Evolutionary conservation across 164 flowering plant genomes (phyloP).

Genomic region (Kalanchoe fedtschenkoi): DNA sequence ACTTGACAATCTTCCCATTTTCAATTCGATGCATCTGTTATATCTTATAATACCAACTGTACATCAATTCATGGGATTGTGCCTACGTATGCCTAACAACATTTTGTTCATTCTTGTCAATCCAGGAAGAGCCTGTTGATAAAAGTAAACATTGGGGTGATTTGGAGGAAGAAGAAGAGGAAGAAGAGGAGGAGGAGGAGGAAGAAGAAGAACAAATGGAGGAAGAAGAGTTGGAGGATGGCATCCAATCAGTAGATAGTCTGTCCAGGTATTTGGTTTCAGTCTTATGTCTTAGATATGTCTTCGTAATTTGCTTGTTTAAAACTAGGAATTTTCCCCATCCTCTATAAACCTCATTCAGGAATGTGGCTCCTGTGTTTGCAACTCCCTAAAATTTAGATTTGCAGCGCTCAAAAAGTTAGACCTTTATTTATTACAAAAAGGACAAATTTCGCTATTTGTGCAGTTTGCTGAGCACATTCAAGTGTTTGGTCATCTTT

Average conservation of each 20-base stretch:
- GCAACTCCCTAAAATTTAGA: background rate
- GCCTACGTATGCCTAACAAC: background rate
- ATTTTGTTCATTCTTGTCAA: background rate
- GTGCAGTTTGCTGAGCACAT: too few species aligned
- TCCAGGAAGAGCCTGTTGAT: conserved; percentile 95
- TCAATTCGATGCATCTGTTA: background rate
- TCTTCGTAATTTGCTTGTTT: too few species aligned
- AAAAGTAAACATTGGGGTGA: conserved; percentile 99
- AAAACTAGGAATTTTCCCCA: background rate
- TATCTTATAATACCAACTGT: background rate
- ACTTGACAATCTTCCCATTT: background rate
- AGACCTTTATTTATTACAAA: too few species aligned
- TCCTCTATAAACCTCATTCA: background rate
- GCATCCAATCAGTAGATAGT: conserved; percentile 88
- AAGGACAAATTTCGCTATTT: too few species aligned
- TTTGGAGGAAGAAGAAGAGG: conserved; percentile 81
- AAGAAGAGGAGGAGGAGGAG: conserved; percentile 79
- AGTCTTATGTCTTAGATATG: background rate
- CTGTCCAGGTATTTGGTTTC: conserved; percentile 56
- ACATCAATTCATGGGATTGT: background rate
- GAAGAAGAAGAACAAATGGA: conserved; percentile 69
- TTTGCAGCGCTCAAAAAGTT: too few species aligned
- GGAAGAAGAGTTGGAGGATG: conserved; percentile 78
- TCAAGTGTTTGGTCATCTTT: too few species aligned
- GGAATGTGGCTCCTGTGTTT: background rate